Evolutionary conservation across 2,329 filamentous ascomycete genomes (phyloP).

Genomic region (Davidsoniella eucalypti): DNA sequence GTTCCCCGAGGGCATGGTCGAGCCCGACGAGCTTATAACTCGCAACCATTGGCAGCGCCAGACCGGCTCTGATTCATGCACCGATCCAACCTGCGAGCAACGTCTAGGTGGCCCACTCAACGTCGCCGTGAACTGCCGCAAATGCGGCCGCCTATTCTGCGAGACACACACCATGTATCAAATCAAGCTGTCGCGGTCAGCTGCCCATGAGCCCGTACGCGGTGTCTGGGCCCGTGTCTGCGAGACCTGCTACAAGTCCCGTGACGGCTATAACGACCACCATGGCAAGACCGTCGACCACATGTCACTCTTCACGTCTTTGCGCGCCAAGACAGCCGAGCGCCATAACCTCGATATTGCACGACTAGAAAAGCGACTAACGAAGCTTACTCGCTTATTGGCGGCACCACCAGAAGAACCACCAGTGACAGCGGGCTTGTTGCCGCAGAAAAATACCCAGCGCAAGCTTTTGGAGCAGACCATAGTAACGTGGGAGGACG

Average conservation of each 20-base stretch:
- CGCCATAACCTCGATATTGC: constrained; percentile 77
- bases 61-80: constrained; percentile 60
- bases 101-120: constrained; percentile 59
- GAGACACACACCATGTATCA: constrained; percentile 99
- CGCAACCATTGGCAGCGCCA: constrained; percentile 76
- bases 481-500: constrained; percentile 90
- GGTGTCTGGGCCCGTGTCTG: constrained; percentile 92
- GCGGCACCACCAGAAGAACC: constrained; percentile 57
- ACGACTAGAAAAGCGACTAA: constrained; percentile 77
- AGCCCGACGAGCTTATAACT: constrained; percentile 83
- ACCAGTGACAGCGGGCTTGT: constrained; percentile 30
- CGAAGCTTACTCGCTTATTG: constrained; percentile 72
- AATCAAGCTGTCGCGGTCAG: constrained; percentile 87
- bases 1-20: constrained; percentile 30
- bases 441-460: constrained; percentile 49
- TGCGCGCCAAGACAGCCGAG: constrained; percentile 66
- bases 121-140: constrained; percentile 80
- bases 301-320: constrained; percentile 49
- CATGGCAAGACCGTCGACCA: constrained; percentile 56
- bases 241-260: constrained; percentile 97
- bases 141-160: constrained; percentile 86
- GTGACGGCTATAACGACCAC: constrained; percentile 89
- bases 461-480: constrained; percentile 77
- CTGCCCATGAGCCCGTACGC: constrained; percentile 73
- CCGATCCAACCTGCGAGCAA: constrained; percentile 74